Evolutionary conservation across 495 filamentous ascomycete genomes (phyloP).

Genomic region (Penicillium angulare): DNA sequence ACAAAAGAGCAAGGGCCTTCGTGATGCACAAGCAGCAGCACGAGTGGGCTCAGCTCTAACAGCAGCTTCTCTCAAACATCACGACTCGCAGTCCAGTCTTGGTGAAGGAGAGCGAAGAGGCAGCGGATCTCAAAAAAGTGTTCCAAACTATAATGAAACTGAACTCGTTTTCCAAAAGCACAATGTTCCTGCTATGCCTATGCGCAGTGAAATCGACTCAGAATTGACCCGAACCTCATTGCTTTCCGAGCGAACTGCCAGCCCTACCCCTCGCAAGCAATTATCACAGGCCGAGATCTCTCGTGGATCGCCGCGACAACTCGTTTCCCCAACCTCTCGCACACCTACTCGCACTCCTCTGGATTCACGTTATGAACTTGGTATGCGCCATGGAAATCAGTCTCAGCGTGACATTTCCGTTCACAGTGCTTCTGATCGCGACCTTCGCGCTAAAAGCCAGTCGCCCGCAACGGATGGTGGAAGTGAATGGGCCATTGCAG

Average conservation of each 20-base stretch:
- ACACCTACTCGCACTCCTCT: constrained; percentile 54
- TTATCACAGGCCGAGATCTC: constrained; percentile 52
- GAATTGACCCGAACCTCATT: constrained; percentile 89
- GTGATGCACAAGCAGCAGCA: constrained; percentile 56
- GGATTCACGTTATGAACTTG: constrained; percentile 47
- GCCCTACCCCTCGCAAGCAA: constrained; percentile 38
- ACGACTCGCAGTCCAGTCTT: constrained; percentile 61
- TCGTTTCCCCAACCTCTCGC: constrained; percentile 51
- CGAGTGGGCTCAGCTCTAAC: constrained; percentile 58
- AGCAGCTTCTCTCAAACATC: constrained; percentile 60
- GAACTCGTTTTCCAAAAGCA: constrained; percentile 62
- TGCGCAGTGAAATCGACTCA: constrained; percentile 80
- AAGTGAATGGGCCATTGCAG: constrained; percentile 43
- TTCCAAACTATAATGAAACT: constrained; percentile 48
- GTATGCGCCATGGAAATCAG: constrained; percentile 57
- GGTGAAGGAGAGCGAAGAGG: constrained; percentile 50
- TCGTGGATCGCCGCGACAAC: constrained; percentile 49
- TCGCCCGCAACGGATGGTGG: constrained; percentile 46
- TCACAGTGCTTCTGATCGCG: constrained; percentile 51
- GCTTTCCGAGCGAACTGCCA: constrained; percentile 74
- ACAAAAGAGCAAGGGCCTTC: constrained; percentile 59
- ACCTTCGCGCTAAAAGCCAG: constrained; percentile 42
- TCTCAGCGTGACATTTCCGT: constrained; percentile 55
- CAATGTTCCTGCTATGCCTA: constrained; percentile 75
- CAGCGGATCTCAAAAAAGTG: constrained; percentile 49